Evolutionary conservation across 768 basidiomycete species (phyloP), one percentile per base, ranked within the genome.

Genomic region (Strobilomyces confusus): DNA sequence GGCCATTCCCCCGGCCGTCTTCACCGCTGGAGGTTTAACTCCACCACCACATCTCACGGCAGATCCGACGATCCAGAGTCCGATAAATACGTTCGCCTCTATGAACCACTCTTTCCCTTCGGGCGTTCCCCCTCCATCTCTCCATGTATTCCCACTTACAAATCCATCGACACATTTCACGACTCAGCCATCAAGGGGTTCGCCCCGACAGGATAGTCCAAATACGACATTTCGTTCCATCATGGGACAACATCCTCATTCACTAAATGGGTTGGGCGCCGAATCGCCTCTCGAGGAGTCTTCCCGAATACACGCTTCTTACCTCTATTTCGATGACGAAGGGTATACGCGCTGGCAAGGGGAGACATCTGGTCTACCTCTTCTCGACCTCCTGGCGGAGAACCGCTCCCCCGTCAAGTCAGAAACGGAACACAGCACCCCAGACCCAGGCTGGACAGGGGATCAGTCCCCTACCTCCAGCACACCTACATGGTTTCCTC

Each of bases 261-360:
- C 59, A 53, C 70, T 42, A 57, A 54, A 55, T 9, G 56, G 46
- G 4, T 52, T 50, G 61, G 25, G 59, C 60, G 2, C 30, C 32
- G 83, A 84, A 44, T 77, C 78, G 38, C 69, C 80, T 20, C 69
- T 72, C 8, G 85, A 84, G 44, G 86, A 85, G 46, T 73, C 78
- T 1, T 77, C 83, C 13, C 79, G 82, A 25, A 79, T 90, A 40
- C 80, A 85, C 0, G 86, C 88, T 2, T 89, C 88, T 0, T 92
- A 92, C 66, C 78, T 92, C 32, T 92, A 92, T 65, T 83, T 89
- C 54, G 90, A 92, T 58, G 89, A 92, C 63, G 89, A 92, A 66
- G 90, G 90, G 3, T 88, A 85, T 64, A 89, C 90, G 0, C 75
- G 90, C 52, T 92, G 90, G 90, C 90, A 92, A 72, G 93, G 94